phyloP scores from a whole-genome alignment of 768 basidiomycete genomes.

The Boletus pseudo-olivaceus region DNA sequence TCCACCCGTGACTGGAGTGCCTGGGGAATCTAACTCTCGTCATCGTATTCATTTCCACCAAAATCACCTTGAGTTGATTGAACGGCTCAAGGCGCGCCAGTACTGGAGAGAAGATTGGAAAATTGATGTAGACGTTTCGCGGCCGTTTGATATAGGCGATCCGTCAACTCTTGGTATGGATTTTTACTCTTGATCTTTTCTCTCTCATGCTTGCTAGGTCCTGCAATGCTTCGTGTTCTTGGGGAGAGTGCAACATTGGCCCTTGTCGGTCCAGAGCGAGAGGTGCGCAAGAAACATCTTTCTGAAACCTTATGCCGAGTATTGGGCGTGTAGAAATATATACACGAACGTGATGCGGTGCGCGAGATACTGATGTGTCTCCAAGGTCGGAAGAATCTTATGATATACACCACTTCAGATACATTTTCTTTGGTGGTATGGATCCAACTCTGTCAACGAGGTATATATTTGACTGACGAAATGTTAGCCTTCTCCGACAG shows the following conservation, averaged over 20 bases:
- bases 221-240: slow-evolving; percentile 39
- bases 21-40: not conserved
- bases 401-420: slow-evolving; percentile 39
- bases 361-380: slow-evolving; percentile 73
- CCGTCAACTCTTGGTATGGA: slow-evolving; percentile 67
- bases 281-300: slow-evolving; percentile 31
- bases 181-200: not conserved
- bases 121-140: slow-evolving; percentile 39
- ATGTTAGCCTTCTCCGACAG: slow-evolving; percentile 43
- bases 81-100: slow-evolving; percentile 58
- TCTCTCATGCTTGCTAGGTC: slow-evolving; percentile 34
- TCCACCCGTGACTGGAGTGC: not conserved
- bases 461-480: not conserved
- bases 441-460: not conserved
- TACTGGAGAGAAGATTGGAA: slow-evolving; percentile 75
- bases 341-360: slow-evolving; percentile 72
- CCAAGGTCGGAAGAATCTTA: slow-evolving; percentile 65
- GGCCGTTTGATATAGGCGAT: slow-evolving; percentile 60
- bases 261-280: slow-evolving; percentile 39
- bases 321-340: slow-evolving; percentile 48
- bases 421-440: slow-evolving; percentile 34
- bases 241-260: slow-evolving; percentile 37
- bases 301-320: not conserved
- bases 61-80: slow-evolving; percentile 50
- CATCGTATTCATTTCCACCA: slow-evolving; percentile 1